Base-by-base conservation (phyloP, 257 asterid genomes). In the Ligustrum vulgare region DNA sequence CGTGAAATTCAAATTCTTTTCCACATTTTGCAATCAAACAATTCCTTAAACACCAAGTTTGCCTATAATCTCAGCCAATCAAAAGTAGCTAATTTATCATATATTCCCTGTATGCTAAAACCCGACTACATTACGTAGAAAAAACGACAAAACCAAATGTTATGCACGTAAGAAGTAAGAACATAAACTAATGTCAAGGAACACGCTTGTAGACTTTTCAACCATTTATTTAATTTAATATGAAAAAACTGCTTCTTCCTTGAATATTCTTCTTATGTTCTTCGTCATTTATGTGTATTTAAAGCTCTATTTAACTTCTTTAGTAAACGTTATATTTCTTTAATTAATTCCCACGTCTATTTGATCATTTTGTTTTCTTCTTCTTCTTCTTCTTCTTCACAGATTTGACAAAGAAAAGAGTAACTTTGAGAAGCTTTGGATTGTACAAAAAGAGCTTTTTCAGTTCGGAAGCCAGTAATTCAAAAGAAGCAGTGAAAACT, bases 131-230 rank as follows among this genome's bases (percentile, higher is more conserved):
- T 51, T 51, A 16, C 62, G 18, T 16, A 18, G 23, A n/a, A 18
- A 18, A 51, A 51, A 6, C 2, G 25, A 54, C 63, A 20, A 54
- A 54, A n/a, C 15, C 47, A 41, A 0, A 41, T 11, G n/a, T n/a
- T n/a, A n/a, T n/a, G 10, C 47, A 2, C 49, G 49, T 11, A 41
- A 3, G 10, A 5, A 18, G 49, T 11, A 41, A 3, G 10, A 5
- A 18, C 63, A 18, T 3, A n/a, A 13, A 51, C 11, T 51, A 11
- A 58, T 33, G 3, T 25, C 18, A 9, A 8, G 8, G 8, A 22
- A 60, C 67, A 60, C 67, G 67, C 67, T 25, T 23, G 34, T 25
- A 23, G 67, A 60, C 67, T 60, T 60, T 60, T 60, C 67, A 32
- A 60, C 67, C 67, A 56, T 7, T 20, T 18, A 41, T n/a, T n/a